Percentiles rank a stretch among this genome's conserved stretches.
phyloP scores from a whole-genome alignment of 2,329 filamentous ascomycete genomes.

The Beauveria asiatica region DNA sequence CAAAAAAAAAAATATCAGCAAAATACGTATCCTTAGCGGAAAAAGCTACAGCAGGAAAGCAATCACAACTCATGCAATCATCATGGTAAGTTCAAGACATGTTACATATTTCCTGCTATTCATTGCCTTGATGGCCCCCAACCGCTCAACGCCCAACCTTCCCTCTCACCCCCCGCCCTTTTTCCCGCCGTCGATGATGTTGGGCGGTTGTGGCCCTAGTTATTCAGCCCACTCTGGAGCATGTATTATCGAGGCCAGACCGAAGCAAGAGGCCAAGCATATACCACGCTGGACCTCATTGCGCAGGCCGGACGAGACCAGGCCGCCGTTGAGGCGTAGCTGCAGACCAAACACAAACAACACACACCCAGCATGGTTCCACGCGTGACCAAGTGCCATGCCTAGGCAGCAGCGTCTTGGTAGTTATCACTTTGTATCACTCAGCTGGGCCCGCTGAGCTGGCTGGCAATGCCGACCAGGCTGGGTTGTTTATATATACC shows the following conservation, averaged over 20 bases:
- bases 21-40: not conserved
- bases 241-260: not conserved
- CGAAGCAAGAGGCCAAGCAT: not conserved
- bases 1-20: not conserved
- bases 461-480: not conserved
- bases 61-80: not conserved
- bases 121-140: not conserved
- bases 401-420: not conserved
- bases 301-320: slow-evolving; percentile 6
- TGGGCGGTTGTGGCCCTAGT: not conserved
- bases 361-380: not conserved
- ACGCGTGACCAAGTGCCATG: not conserved
- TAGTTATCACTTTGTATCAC: not conserved
- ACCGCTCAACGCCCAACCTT: not conserved
- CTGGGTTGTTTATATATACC: not conserved
- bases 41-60: not conserved
- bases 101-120: not conserved
- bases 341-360: slow-evolving; percentile 1
- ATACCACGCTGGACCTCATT: not conserved
- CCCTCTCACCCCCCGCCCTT: not conserved
- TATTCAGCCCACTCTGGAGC: not conserved
- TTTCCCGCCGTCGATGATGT: not conserved
- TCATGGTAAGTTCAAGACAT: slow-evolving; percentile 2
- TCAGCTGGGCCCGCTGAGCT: not conserved
- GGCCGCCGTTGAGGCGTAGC: not conserved